Evolutionary conservation across 2,329 filamentous ascomycete genomes (phyloP), one percentile per base, ranked within the genome.

Genomic region (Elsinoe perseae): DNA sequence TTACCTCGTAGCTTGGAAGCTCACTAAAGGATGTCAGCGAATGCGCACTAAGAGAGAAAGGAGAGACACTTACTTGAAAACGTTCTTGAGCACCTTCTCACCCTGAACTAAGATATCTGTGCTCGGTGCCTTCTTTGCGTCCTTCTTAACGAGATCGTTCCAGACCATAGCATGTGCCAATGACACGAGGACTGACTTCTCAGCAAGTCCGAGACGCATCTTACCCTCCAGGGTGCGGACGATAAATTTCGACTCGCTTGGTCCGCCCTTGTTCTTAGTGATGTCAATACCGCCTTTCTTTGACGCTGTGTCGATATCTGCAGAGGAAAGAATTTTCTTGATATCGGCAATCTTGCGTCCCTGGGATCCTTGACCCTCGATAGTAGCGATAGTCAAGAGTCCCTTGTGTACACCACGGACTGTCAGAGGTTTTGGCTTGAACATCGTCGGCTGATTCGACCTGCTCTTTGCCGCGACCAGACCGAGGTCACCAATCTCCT

Each of bases 381-480:
- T 80, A 16, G 87, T 95, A 5, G 93, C 93, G 67, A 98, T 95
- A 30, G 79, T 81, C 77, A 97, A 87, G 32, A 98, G 72, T 1
- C 89, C 88, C 66, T 93, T 85, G 65, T 95, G 90, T 1, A 98
- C 91, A 25, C 86, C 89, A 57, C 81, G 82, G 1, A 98, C 80
- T 0, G 91, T 96, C 64, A 98, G 75, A 25, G 91, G 79, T 72
- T 95, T 96, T 2, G 91, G 93, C 70, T 95, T 95, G 77, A 97
- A 96, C 90, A 98, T 96, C 20, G 93, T 97, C 9, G 89, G 89
- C 67, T 98, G 93, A 44, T 91, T 97, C 12, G 87, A 89, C 70
- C 92, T 83, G 73, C 90, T 96, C 76, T 97, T 96, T 50, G 95
- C 89, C 42, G 93, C 93, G 1, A 98, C 92, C 30, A 97, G 77